Evolutionary conservation across 2,329 filamentous ascomycete genomes (phyloP), one percentile per base, ranked within the genome.

Genomic region (Plectosphaerella plurivora): DNA sequence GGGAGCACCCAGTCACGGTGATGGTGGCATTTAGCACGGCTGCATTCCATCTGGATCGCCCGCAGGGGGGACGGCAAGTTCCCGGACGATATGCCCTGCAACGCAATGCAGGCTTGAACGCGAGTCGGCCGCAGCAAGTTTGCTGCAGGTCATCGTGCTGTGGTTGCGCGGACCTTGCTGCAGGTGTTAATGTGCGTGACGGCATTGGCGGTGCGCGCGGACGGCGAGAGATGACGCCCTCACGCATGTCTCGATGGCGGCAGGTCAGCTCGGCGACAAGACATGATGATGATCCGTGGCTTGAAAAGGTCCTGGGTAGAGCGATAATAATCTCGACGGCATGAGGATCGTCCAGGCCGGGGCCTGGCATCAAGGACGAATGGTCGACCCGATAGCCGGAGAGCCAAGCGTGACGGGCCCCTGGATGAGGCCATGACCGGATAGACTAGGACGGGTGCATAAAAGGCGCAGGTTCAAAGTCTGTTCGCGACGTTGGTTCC

Each of bases 21-120:
- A 12, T 33, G 28, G 11, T 33, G 28, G 28, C 28, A 9, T 33
- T 12, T 12, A 33, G 28, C 18, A 51, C 55, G 51, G 46, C 49
- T 53, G 53, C 55, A 46, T 57, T 58, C 55, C 53, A 53, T 45
- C 37, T 46, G 47, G 45, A 53, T 55, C 53, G 53, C 20, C 51
- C 54, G 48, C 51, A 51, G 47, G 41, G 11, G 14, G 37, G 4
- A 41, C 47, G 50, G 55, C 54, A 54, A 51, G 51, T 53, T 49
- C 41, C 53, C 53, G 51, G 44, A 49, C 53, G 37, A 50, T 35
- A 41, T 33, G 48, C 39, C 28, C 28, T 33, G 28, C 28, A 12
- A 33, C 28, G 28, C 28, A 33, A 33, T 33, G 28, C 28, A 33
- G 22, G 28, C 28, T 33, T 33, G 28, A 33, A 33, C 28, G 18